Conservation (phyloP, 129 eudicot genomes). For the Oenanthe sinensis region DNA sequence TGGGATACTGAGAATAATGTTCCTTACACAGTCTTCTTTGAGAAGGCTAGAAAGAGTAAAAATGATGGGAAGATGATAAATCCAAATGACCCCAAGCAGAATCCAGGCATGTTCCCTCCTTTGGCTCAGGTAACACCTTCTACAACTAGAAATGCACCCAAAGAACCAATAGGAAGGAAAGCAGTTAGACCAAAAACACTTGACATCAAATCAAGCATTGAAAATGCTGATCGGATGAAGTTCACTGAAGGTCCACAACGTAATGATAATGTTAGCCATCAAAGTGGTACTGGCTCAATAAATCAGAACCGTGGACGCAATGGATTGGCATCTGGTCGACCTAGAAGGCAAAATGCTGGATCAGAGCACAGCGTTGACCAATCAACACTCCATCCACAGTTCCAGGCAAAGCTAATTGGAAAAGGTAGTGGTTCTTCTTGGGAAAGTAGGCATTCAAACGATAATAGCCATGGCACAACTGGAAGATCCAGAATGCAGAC, state of each 20-base stretch:
- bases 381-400: constrained; percentile 73
- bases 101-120: constrained; percentile 55
- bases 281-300: constrained; percentile 24
- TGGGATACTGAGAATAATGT: constrained; percentile 67
- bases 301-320: constrained; percentile 39
- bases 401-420: constrained; percentile 38
- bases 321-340: constrained; percentile 38
- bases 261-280: constrained; percentile 24
- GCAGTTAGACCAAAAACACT: constrained; percentile 27
- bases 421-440: constrained; percentile 43
- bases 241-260: constrained; percentile 33
- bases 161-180: constrained; percentile 31
- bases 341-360: constrained; percentile 35
- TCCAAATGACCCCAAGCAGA: constrained; percentile 80
- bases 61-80: constrained; percentile 69
- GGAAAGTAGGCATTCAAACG: constrained; percentile 49
- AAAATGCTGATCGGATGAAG: constrained; percentile 33
- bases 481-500: constrained; percentile 48
- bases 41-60: constrained; percentile 62
- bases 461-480: constrained; percentile 62
- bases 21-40: constrained; percentile 74
- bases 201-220: constrained; percentile 30
- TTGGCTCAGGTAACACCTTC: constrained; percentile 26
- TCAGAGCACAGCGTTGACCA: constrained; percentile 57
- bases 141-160: constrained; percentile 22